A percentile compares a stretch with the other conserved stretches of the same genome.
Evolutionary conservation across 202 grass and related monocot genomes (phyloP).

Genomic region (Carex sylvatica): DNA sequence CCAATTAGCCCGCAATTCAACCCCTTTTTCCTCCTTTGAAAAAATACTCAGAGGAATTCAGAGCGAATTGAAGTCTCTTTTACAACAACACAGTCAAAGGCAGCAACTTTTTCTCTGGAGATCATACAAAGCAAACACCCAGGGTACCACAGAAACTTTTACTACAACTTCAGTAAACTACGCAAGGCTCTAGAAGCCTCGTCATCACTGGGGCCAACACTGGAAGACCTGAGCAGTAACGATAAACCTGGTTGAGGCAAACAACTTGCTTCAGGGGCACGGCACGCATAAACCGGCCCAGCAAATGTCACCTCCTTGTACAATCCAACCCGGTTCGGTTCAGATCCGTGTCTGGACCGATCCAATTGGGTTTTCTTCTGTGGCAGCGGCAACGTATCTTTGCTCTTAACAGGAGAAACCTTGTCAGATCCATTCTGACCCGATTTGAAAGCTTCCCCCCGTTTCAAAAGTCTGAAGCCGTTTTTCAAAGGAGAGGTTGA

Average conservation of each 20-base stretch:
- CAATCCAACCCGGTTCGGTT: not conserved
- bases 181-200: constrained; percentile 17
- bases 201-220: not conserved
- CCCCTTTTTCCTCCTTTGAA: constrained; percentile 23
- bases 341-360: too few species aligned
- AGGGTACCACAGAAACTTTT: not conserved
- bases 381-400: not conserved
- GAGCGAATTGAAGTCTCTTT: not conserved
- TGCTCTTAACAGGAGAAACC: not conserved
- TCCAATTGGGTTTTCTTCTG: not conserved
- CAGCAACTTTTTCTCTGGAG: not conserved
- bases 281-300: not conserved
- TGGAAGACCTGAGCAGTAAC: not conserved
- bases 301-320: not conserved
- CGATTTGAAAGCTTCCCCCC: constrained; percentile 19
- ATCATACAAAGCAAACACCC: not conserved
- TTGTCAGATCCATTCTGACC: not conserved
- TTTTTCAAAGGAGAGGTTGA: constrained; percentile 23
- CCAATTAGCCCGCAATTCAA: not conserved
- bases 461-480: constrained; percentile 55
- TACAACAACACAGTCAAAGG: not conserved
- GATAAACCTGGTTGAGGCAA: constrained; percentile 27
- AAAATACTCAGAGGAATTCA: constrained; percentile 9
- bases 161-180: constrained; percentile 10
- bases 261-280: constrained; percentile 28